Base-by-base conservation (phyloP, 306 rosid genomes). In the Elaeagnus macrophylla region DNA sequence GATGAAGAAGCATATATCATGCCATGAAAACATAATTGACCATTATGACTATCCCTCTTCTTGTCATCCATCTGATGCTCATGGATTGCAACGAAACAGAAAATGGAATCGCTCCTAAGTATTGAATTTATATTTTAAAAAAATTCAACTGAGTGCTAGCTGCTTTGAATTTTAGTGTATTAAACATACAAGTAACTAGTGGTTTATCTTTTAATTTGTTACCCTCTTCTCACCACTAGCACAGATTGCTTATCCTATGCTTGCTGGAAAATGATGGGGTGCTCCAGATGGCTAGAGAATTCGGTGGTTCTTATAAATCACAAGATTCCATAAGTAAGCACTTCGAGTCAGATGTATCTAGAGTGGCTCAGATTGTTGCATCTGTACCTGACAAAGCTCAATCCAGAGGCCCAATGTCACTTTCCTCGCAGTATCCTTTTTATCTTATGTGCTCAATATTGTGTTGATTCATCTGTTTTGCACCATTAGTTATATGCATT, bases 351-450 rank as follows among this genome's bases (percentile, higher is more conserved):
- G 48, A 57, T 49, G 71, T 78, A 57, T 74, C 91, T 63, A 77
- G 80, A 75, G 69, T 78, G 54, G 91, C 95, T 41, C 89, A 86
- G 71, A 64, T 82, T 62, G 79, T 91, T 72, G 80, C 83, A 61
- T 91, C 97, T 55, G 66, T 91, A 77, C 96, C 97, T 48, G 96
- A 91, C 75, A 91, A 84, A 80, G 95, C 85, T 64, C 83, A 83
- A 77, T 64, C 74, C 65, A 79, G 76, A 70, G 79, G 82, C 63
- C 67, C 54, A 14, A 59, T 78, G 70, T 76, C 80, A 37, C 73
- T 86, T 58, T 82, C 96, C 47, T 75, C 97, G 32, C 89, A 82
- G 97, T 91, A 91, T 86, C 86, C 96, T 76, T 64, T 25, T 10
- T 66, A 39, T 62, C 45, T 52, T 51, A 65, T 62, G 36, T 61